Base-by-base conservation (phyloP, 1,139 yeast species). In the Suhomyces maxii region DNA sequence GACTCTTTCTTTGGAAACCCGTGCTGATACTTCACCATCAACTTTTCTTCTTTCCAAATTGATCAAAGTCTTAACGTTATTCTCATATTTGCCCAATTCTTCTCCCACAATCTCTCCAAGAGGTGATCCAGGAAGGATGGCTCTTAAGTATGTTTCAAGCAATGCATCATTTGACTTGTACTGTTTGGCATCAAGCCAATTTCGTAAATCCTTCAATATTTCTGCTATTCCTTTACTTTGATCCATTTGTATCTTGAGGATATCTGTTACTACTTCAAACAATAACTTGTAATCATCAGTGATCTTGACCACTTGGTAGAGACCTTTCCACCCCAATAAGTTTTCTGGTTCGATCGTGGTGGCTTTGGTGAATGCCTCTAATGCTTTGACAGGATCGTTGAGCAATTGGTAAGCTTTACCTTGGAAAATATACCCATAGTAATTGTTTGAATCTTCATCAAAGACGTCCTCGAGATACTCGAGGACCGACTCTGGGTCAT, bases 261-360 rank as follows among this genome's bases (percentile, higher is more conserved):
- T 57, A 3, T 51, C 44, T 1, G 68, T 56, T 32, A 79, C 62
- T 7, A 78, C 70, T 1, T 67, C 65, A 57, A 86, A 84, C 53
- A 84, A 79, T 11, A 68, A 59, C 9, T 61, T 58, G 56, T 67
- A 76, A 45, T 82, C 74, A 11, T 65, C 55, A n/a, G 58, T 58
- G 6, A 61, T 57, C 45, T 67, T 70, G 31, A 46, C 63, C 51
- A 46, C 65, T 62, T 54, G 63, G 51, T 82, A 67, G 50, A 84
- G 73, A 0, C 97, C 98, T 60, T 88, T 89, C 96, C 95, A 90
- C 0, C 93, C 95, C 26, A 79, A 63, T 1, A 82, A 52, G 45
- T 83, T 81, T 1, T 70, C 68, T 0, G 84, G 80, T 33, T 85
- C 81, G 1, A 84, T 44, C 3, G 64, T 58, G 2, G 81, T 76